Conservation (phyloP, 768 basidiomycete species). For the Tricholoma matsutake region DNA sequence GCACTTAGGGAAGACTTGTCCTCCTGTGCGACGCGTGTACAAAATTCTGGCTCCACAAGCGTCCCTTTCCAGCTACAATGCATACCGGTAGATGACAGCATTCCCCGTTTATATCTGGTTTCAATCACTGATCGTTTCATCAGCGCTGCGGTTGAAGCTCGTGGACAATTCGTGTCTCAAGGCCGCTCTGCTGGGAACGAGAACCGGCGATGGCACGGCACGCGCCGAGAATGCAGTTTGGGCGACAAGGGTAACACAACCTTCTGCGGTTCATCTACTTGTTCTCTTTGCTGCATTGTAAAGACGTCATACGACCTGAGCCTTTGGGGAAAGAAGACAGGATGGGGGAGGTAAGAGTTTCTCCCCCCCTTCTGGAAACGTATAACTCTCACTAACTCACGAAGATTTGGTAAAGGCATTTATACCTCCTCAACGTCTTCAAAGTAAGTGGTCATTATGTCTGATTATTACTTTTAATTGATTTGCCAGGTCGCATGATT, state of each 20-base stretch:
- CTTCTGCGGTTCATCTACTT: conserved; percentile 54
- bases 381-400: neutral
- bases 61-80: conserved; percentile 52
- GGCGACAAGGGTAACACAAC: conserved; percentile 58
- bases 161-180: conserved; percentile 52
- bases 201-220: conserved; percentile 76
- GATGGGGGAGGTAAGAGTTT: conserved; percentile 58
- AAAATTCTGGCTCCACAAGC: conserved; percentile 54
- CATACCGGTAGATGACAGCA: conserved; percentile 48
- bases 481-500: conserved; percentile 57
- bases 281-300: conserved; percentile 63
- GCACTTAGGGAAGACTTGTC: conserved; percentile 51
- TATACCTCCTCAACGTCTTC: conserved; percentile 81
- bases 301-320: conserved; percentile 61
- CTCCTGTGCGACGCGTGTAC: conserved; percentile 58
- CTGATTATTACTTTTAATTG: neutral
- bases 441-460: conserved; percentile 38
- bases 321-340: conserved; percentile 65
- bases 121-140: neutral
- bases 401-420: conserved; percentile 66
- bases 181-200: conserved; percentile 66
- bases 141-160: conserved; percentile 54
- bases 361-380: conserved; percentile 3
- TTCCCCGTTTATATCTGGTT: neutral
- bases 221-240: conserved; percentile 58